phyloP scores from a whole-genome alignment of 1,284 basidiomycete genomes.

The Pascua guehoae region DNA sequence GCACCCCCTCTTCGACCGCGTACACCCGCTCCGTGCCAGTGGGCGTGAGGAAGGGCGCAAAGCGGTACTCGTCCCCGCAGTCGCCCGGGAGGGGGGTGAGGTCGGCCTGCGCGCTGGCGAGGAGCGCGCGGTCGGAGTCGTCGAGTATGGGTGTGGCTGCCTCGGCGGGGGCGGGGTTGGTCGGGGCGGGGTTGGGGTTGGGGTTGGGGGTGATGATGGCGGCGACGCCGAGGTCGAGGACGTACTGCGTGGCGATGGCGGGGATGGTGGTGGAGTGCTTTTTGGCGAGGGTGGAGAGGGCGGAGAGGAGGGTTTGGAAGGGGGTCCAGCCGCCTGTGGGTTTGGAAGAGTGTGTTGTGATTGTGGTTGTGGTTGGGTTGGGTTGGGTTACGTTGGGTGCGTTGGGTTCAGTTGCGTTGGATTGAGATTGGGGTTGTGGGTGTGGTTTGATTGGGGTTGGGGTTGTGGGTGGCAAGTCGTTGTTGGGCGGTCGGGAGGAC shows the following conservation, averaged over 20 bases:
- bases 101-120: background rate
- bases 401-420: no score
- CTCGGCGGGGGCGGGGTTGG: no score
- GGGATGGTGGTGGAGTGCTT: conserved; percentile 12
- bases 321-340: conserved; percentile 17
- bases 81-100: background rate
- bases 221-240: conserved; percentile 16
- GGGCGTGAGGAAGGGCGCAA: conserved; percentile 1
- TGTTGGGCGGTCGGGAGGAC: no score
- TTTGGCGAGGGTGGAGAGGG: conserved; percentile 10
- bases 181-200: no score
- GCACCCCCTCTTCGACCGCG: background rate
- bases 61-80: conserved; percentile 4
- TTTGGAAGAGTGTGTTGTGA: no score
- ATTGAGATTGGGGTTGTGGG: no score
- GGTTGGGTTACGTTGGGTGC: no score
- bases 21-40: background rate
- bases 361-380: no score
- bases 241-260: conserved; percentile 15
- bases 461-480: no score
- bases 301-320: conserved; percentile 15
- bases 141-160: background rate
- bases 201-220: conserved; percentile 12
- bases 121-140: background rate
- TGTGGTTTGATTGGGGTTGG: no score